Conservation (phyloP, 1,284 basidiomycete genomes). For the Tylopilus orsonianus region DNA sequence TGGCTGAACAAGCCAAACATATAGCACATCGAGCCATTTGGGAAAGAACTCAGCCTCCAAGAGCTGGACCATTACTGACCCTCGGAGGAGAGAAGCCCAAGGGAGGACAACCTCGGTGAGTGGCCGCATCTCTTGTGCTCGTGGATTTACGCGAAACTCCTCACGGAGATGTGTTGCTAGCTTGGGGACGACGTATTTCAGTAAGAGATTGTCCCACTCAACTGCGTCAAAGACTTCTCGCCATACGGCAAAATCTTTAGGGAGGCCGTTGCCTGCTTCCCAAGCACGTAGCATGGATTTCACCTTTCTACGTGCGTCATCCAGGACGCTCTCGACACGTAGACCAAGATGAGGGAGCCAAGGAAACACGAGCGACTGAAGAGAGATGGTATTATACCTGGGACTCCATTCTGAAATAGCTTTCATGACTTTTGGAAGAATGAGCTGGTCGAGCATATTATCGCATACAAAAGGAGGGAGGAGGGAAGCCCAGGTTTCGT, state of each 20-base stretch:
- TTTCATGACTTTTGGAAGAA: conserved; percentile 87
- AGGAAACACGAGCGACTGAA: conserved; percentile 89
- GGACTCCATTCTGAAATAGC: conserved; percentile 85
- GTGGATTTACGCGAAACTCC: conserved; percentile 86
- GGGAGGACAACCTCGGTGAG: conserved; percentile 68
- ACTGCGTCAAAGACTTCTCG: conserved; percentile 74
- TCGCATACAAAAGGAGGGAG: conserved; percentile 91
- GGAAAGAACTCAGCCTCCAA: conserved; percentile 93
- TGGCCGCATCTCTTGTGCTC: conserved; percentile 84
- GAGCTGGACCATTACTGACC: conserved; percentile 77
- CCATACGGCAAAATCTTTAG: conserved; percentile 76
- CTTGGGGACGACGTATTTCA: conserved; percentile 91
- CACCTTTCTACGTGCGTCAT: conserved; percentile 84
- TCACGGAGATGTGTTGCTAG: conserved; percentile 78
- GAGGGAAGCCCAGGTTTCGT: conserved; percentile 86
- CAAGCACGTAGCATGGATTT: conserved; percentile 79
- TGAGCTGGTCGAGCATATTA: conserved; percentile 93
- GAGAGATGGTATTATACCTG: conserved; percentile 52
- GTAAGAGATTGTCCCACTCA: conserved; percentile 91
- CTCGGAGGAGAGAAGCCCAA: conserved; percentile 76
- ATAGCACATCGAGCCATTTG: conserved; percentile 91
- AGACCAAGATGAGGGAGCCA: conserved; percentile 90
- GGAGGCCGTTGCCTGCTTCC: conserved; percentile 73
- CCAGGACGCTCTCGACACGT: conserved; percentile 76
- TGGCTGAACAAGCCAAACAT: conserved; percentile 88